Percentiles rank a stretch among this genome's conserved stretches.
Conservation (phyloP, 495 filamentous ascomycete genomes). For the Aspergillus nidulans region DNA sequence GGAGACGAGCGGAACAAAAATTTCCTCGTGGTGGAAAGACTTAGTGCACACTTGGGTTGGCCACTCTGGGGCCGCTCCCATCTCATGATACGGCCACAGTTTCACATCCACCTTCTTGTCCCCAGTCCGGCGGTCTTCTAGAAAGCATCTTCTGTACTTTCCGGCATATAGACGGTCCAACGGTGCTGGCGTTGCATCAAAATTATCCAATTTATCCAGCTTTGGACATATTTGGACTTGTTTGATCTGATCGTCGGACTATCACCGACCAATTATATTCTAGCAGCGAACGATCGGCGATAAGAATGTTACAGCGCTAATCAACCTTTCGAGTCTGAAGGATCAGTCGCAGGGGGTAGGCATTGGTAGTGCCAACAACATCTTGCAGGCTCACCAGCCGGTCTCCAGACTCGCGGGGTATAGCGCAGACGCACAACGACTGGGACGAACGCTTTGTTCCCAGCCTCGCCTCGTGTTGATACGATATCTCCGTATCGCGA, state of each 20-base stretch:
- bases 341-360: neutral
- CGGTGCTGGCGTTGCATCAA: neutral
- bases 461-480: neutral
- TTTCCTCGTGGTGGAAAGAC: neutral
- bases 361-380: too few species aligned
- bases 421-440: neutral
- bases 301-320: constrained; percentile 21
- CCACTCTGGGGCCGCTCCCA: constrained; percentile 1
- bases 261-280: constrained; percentile 3
- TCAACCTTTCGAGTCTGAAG: neutral
- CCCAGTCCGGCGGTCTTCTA: neutral
- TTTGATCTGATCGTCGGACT: neutral
- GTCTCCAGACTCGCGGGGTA: neutral
- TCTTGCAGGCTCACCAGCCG: neutral
- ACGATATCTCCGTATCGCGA: neutral
- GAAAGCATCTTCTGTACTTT: neutral
- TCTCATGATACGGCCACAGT: neutral
- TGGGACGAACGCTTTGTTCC: neutral
- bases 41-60: neutral
- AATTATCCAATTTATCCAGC: neutral
- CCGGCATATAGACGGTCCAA: neutral
- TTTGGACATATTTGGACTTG: neutral
- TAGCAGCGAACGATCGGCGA: constrained; percentile 5
- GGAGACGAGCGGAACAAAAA: constrained; percentile 4
- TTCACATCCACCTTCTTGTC: neutral